Evolutionary conservation across 257 asterid species (phyloP).

Genomic region (Penstemon eatonii): DNA sequence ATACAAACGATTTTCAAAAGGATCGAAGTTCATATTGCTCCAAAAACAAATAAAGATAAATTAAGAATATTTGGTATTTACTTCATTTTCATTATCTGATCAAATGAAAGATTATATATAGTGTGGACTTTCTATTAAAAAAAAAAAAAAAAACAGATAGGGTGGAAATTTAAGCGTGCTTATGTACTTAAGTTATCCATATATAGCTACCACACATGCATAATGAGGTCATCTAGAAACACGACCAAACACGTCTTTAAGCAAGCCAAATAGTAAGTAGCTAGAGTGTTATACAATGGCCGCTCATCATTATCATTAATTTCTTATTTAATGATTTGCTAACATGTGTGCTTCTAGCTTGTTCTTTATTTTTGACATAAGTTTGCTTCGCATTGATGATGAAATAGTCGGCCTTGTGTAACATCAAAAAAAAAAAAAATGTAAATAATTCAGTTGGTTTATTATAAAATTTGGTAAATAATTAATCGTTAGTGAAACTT

Average conservation of each 20-base stretch:
- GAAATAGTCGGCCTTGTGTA: slow-evolving; percentile 22
- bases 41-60: too few relatives aligned
- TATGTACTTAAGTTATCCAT: not conserved
- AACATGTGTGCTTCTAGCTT: slow-evolving; percentile 4
- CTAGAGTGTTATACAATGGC: too few relatives aligned
- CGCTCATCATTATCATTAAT: slow-evolving; percentile 1
- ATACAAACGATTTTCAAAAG: too few relatives aligned
- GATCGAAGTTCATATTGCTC: too few relatives aligned
- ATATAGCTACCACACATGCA: slow-evolving; percentile 22
- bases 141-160: too few relatives aligned
- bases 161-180: too few relatives aligned
- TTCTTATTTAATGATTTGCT: not conserved
- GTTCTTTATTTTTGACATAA: not conserved
- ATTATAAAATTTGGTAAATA: not conserved
- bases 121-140: too few relatives aligned
- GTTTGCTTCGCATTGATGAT: slow-evolving; percentile 17
- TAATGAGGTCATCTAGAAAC: slow-evolving; percentile 31
- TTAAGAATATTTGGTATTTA: too few relatives aligned
- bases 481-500: not conserved
- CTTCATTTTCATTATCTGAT: too few relatives aligned
- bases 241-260: slow-evolving; percentile 22
- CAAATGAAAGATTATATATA: too few relatives aligned
- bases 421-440: not conserved
- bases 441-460: not conserved
- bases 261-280: too few relatives aligned